These are phyloP conservation scores for Yamadazyma friedrichii DNA, from an alignment of 1,139 yeast genomes.

Conservation along the genomic window DNA sequence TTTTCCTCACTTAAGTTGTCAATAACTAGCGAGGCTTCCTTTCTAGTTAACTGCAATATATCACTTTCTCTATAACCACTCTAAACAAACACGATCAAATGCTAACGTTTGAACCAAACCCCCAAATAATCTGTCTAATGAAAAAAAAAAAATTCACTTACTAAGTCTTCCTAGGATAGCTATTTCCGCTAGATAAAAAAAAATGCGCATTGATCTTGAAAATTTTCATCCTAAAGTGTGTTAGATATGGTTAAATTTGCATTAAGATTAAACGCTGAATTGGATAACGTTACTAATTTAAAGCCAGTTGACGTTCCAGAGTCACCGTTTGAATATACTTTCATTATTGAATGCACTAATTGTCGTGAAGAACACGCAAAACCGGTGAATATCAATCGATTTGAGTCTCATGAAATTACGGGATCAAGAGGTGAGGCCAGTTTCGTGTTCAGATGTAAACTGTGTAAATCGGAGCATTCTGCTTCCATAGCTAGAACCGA, in stretches of 20 bases:
- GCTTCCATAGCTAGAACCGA: conserved; percentile 39
- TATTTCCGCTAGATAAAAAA: no score
- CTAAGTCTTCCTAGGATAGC: no score
- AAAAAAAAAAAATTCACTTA: no score
- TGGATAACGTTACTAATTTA: conserved; percentile 63
- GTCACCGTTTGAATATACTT: conserved; percentile 71
- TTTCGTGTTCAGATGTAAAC: conserved; percentile 74
- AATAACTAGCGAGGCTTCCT: no score
- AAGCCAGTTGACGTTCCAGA: conserved; percentile 60
- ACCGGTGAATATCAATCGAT: conserved; percentile 67
- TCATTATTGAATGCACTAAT: conserved; percentile 69
- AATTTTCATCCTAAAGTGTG: conserved; percentile 2
- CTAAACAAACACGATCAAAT: background rate
- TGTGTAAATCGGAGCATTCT: conserved; percentile 51
- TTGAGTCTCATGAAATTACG: conserved; percentile 56
- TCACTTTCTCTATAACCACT: background rate
- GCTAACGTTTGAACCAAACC: background rate
- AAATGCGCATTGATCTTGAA: conserved; percentile 3
- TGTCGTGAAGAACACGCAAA: conserved; percentile 81
- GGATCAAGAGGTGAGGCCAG: conserved; percentile 85
- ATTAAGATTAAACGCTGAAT: conserved; percentile 58
- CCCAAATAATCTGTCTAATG: no score
- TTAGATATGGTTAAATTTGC: conserved; percentile 45
- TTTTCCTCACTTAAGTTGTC: no score
- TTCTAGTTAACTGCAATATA: background rate